phyloP scores from a whole-genome alignment of 805 yeast genomes.

The Candida methanosorbosa region DNA sequence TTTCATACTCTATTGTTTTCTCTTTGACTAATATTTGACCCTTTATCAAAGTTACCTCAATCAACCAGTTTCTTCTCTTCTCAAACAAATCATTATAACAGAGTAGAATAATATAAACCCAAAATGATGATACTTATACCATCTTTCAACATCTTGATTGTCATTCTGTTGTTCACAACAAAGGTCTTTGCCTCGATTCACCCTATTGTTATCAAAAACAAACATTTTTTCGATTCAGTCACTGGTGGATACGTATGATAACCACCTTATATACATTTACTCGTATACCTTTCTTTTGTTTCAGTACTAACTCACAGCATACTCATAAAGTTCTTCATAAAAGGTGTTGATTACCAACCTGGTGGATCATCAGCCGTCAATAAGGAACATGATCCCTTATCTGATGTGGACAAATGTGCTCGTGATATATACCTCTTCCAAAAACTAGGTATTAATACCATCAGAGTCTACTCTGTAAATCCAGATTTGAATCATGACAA shows the following conservation, averaged over 20 bases:
- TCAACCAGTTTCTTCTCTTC: too few relatives aligned
- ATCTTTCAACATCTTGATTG: too few relatives aligned
- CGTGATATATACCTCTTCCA: constrained; percentile 77
- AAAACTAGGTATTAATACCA: constrained; percentile 76
- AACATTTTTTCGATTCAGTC: constrained; percentile 66
- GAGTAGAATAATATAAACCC: too few relatives aligned
- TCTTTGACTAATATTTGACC: too few relatives aligned
- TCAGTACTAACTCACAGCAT: not conserved
- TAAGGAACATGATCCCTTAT: constrained; percentile 49
- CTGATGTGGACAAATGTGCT: constrained; percentile 60
- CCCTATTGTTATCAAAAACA: constrained; percentile 63
- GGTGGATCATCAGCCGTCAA: constrained; percentile 70
- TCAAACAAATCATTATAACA: too few relatives aligned
- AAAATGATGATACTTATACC: too few relatives aligned
- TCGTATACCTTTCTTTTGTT: too few relatives aligned
- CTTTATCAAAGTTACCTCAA: too few relatives aligned
- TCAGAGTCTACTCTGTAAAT: constrained; percentile 74
- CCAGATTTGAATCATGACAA: constrained; percentile 81
- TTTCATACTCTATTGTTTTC: too few relatives aligned
- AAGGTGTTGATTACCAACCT: constrained; percentile 89
- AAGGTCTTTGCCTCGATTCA: constrained; percentile 21
- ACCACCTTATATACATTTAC: not conserved
- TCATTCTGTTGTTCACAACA: not conserved
- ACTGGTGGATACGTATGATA: constrained; percentile 63
- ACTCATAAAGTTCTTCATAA: constrained; percentile 49